A percentile compares a stretch with the other conserved stretches of the same genome.
Conservation (phyloP, 2,329 filamentous ascomycete genomes). For the Lomentospora prolificans region DNA sequence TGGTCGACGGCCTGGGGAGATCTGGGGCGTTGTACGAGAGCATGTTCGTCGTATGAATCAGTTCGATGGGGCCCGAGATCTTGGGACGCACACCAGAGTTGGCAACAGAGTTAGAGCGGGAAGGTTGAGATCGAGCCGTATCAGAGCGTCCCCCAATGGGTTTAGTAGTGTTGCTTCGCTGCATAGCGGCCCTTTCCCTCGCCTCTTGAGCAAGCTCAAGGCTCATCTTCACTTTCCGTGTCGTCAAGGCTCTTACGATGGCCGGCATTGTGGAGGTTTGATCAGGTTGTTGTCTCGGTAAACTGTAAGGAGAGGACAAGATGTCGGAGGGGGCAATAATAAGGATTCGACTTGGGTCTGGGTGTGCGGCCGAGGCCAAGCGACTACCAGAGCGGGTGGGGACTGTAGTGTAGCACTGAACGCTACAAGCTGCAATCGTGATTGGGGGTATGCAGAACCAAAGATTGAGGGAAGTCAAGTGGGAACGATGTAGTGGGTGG, state of each 20-base stretch:
- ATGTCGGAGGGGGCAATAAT: background rate
- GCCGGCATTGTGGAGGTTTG: conserved; percentile 35
- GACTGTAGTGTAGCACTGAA: background rate
- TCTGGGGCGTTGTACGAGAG: conserved; percentile 91
- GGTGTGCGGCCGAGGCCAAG: background rate
- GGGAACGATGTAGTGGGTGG: background rate
- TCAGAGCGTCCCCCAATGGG: conserved; percentile 21
- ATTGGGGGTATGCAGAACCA: conserved; percentile 3
- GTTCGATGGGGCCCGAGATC: conserved; percentile 79
- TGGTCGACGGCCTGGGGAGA: conserved; percentile 46
- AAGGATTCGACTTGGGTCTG: background rate
- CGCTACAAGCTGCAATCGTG: conserved; percentile 4
- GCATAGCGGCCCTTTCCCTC: conserved; percentile 25
- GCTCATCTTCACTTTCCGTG: conserved; percentile 49
- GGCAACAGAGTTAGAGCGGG: conserved; percentile 17
- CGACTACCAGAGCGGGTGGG: background rate
- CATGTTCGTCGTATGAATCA: conserved; percentile 93
- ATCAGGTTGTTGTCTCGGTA: background rate
- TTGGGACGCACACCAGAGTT: conserved; percentile 38
- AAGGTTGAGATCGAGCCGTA: conserved; percentile 17
- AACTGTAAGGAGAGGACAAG: background rate
- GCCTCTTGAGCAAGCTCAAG: conserved; percentile 34
- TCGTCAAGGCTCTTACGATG: conserved; percentile 63
- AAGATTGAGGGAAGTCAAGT: background rate
- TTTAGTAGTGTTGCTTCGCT: conserved; percentile 43